Evolutionary conservation across 208 protist genomes (phyloP).

Genomic region (Trypanosomatidae sp.): DNA sequence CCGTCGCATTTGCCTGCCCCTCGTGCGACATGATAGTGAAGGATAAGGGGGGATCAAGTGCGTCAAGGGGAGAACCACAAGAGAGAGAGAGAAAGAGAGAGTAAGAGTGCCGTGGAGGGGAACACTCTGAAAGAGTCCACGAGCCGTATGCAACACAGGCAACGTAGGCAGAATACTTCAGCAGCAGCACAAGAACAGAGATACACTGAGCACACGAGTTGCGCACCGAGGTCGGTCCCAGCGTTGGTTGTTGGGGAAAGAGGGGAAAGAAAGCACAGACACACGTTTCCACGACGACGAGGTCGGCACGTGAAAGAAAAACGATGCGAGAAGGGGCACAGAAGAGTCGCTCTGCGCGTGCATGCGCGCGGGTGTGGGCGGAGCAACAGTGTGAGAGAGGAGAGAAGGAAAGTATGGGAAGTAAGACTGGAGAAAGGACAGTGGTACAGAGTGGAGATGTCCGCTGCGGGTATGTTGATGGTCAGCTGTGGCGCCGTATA

Average conservation of each 20-base stretch:
- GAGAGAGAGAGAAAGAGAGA: not conserved
- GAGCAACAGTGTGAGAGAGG: not conserved
- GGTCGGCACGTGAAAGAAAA: not conserved
- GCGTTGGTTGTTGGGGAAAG: not conserved
- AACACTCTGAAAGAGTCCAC: too few relatives aligned
- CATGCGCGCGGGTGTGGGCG: not conserved
- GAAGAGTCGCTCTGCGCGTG: not conserved
- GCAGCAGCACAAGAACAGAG: not conserved
- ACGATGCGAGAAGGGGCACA: not conserved
- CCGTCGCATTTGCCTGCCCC: slow-evolving; percentile 34
- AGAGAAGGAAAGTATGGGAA: not conserved
- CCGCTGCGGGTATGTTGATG: not conserved
- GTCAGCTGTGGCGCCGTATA: not conserved
- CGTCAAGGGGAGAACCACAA: not conserved
- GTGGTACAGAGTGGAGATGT: not conserved
- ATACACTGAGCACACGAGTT: not conserved
- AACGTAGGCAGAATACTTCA: not conserved
- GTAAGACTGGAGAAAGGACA: not conserved
- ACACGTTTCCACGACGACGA: not conserved
- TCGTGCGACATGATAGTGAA: slow-evolving; percentile 54
- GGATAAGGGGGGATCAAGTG: not conserved
- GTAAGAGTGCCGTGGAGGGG: not conserved
- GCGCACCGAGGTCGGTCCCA: not conserved
- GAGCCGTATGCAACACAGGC: not conserved
- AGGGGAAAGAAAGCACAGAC: not conserved